Evolutionary conservation across 2,329 filamentous ascomycete genomes (phyloP), one percentile per base, ranked within the genome.

Genomic region (Stagonosporopsis vannaccii): DNA sequence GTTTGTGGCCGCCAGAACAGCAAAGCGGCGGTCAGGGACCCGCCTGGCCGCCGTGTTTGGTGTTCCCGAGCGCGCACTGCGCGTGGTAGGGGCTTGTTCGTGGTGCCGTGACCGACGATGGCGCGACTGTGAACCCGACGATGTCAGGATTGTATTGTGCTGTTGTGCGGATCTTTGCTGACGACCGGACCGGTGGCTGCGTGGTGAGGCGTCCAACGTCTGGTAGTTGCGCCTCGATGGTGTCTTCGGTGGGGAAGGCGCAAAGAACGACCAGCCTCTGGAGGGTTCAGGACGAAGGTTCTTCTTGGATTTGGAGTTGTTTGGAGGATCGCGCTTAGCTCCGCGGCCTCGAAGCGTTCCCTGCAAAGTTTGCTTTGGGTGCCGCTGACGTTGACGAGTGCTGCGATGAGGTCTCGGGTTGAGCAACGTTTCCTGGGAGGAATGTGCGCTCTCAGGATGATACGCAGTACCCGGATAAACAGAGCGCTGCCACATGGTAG

Each of bases 1-100:
- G 37, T 75, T 75, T 4, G 73, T 76, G 6, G 73, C 73, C 37
- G 73, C 73, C 15, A 74, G 67, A 1, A 76, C 73, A 25, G 73
- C 73, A 39, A 76, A 76, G n/a, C 73, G 69, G 9, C 72, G 59
- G 37, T 76, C 73, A n/a, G 73, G 73, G 8, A 68, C 61, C 39
- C 73, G 72, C 25, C 65, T 69, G 17, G 65, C 72, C 33, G 68
- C 51, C 12, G 68, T 73, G 58, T 76, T 76, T 11, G 73, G 71
- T 19, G 71, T 72, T 3, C 67, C 63, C 28, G 70, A 71, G 15
- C 65, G 71, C 15, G 68, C 60, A 56, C 61, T 64, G 61, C 69
- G 72, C 2, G 60, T 43, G 6, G 63, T 51, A 11, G 63, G 49
- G 19, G 65, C 45, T 53, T 65, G 69, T 4, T 70, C 62, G n/a